Conservation (phyloP, 164 flowering plant genomes). For the Pachysandra terminalis region DNA sequence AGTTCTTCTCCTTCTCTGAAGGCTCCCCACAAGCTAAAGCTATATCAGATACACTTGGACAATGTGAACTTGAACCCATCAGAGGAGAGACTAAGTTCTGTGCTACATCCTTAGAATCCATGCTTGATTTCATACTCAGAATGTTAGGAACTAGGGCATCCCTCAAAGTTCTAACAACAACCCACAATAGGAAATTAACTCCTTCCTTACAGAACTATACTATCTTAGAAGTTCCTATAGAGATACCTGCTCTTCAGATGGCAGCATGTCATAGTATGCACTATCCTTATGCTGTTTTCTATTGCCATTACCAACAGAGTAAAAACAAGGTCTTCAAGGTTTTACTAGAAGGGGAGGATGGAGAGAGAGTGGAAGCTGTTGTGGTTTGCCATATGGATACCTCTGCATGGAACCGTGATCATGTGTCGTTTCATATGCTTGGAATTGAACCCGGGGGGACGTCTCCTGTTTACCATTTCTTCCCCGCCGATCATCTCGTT, state of each 20-base stretch:
- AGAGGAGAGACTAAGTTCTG: conserved; percentile 39
- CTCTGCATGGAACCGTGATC: conserved; percentile 39
- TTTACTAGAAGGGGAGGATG: conserved; percentile 32
- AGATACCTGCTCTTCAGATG: conserved; percentile 21
- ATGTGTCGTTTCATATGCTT: conserved; percentile 34
- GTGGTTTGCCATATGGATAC: conserved; percentile 62
- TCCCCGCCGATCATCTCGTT: conserved; percentile 41
- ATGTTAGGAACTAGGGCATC: conserved; percentile 22
- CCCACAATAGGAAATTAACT: neutral
- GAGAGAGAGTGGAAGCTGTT: conserved; percentile 35
- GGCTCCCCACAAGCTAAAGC: conserved; percentile 48
- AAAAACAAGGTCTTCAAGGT: conserved; percentile 32
- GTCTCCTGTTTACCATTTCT: conserved; percentile 51
- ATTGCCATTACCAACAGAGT: conserved; percentile 42
- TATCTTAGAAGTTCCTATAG: conserved; percentile 20
- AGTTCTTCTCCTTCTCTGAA: conserved; percentile 29
- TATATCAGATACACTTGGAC: conserved; percentile 42
- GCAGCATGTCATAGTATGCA: conserved; percentile 50
- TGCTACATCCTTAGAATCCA: conserved; percentile 46
- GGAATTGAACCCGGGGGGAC: conserved; percentile 35
- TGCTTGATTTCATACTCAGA: conserved; percentile 35
- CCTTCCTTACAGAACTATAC: conserved; percentile 36
- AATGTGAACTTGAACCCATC: conserved; percentile 38
- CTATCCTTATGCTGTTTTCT: conserved; percentile 53
- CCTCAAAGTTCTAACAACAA: conserved; percentile 23